A percentile compares a stretch with the other conserved stretches of the same genome.
Conservation (phyloP, 805 yeast species). For the Metschnikowia dekortorum region DNA sequence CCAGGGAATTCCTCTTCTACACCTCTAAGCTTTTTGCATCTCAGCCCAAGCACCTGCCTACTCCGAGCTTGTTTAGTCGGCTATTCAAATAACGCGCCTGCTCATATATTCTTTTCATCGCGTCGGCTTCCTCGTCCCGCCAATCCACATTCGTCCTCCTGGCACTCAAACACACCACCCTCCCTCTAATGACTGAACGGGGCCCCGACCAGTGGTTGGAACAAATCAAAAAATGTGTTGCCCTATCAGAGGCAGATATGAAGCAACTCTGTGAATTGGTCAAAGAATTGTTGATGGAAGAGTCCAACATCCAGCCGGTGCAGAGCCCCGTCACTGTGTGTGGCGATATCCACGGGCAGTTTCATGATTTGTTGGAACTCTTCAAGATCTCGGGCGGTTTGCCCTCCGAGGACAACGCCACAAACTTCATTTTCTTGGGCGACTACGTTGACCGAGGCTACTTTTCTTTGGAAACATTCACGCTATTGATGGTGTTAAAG, state of each 20-base stretch:
- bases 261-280: slow-evolving; percentile 93
- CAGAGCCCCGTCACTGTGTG: slow-evolving; percentile 92
- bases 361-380: slow-evolving; percentile 87
- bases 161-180: slow-evolving; percentile 6
- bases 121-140: background rate
- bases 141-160: background rate
- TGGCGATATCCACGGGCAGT: slow-evolving; percentile 98
- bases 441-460: slow-evolving; percentile 99
- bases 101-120: background rate
- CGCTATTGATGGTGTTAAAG: slow-evolving; percentile 87
- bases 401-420: slow-evolving; percentile 67
- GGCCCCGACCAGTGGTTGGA: slow-evolving; percentile 98
- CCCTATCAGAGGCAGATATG: slow-evolving; percentile 89
- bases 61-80: background rate
- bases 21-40: background rate
- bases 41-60: background rate
- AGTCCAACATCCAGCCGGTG: slow-evolving; percentile 90
- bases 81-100: background rate
- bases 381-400: slow-evolving; percentile 91
- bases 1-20: background rate
- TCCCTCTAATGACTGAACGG: slow-evolving; percentile 52
- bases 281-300: slow-evolving; percentile 93
- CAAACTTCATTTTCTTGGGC: slow-evolving; percentile 76
- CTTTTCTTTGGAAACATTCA: slow-evolving; percentile 89
- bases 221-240: slow-evolving; percentile 83